Evolutionary conservation across 805 yeast genomes (phyloP).

Genomic region (Wickerhamiella brachini): DNA sequence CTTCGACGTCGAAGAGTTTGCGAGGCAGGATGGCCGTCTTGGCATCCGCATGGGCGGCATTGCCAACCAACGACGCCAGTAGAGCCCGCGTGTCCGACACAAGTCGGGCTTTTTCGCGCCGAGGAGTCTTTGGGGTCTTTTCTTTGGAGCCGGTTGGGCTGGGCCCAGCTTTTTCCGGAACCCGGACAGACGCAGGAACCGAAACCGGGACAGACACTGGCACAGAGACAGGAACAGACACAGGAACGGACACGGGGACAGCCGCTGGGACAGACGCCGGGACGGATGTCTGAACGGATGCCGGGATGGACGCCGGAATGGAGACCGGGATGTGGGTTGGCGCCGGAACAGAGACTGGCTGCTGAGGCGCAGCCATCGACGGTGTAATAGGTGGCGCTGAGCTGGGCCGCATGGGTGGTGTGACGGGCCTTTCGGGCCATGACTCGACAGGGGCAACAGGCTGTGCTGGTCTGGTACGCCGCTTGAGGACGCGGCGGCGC

Average conservation of each 20-base stretch:
- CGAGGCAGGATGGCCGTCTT: not conserved
- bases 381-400: not conserved
- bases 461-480: slow-evolving; percentile 7
- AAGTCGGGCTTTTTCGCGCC: not conserved
- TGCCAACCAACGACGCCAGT: not conserved
- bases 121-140: not conserved
- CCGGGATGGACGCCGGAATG: too few species aligned
- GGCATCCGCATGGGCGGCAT: not conserved
- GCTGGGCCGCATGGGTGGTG: not conserved
- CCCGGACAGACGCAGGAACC: too few species aligned
- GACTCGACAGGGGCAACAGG: not conserved
- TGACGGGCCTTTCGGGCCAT: not conserved
- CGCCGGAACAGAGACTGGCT: not conserved
- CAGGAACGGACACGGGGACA: too few species aligned
- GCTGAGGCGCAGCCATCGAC: not conserved
- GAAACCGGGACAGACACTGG: too few species aligned
- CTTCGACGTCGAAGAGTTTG: not conserved
- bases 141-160: not conserved
- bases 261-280: too few species aligned
- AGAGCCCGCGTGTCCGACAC: not conserved
- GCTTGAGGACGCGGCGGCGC: slow-evolving; percentile 21
- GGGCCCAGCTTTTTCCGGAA: too few species aligned
- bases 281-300: too few species aligned
- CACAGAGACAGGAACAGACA: not conserved
- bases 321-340: too few species aligned